phyloP scores from a whole-genome alignment of 805 yeast genomes.

The Myxozyma nipponensis region DNA sequence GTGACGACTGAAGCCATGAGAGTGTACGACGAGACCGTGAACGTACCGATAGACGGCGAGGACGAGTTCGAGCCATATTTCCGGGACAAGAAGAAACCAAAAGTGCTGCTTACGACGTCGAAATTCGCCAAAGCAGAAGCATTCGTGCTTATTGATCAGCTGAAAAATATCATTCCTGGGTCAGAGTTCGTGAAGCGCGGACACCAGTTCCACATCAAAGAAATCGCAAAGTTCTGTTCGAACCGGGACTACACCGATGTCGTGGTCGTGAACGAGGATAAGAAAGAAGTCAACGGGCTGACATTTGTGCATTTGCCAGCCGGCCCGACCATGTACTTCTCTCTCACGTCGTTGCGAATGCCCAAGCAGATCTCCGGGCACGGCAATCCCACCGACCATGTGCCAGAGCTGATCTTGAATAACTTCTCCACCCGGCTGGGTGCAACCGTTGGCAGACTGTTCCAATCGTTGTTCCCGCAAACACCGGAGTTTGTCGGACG shows the following conservation, averaged over 20 bases:
- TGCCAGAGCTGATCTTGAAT: constrained; percentile 87
- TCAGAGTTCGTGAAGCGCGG: constrained; percentile 84
- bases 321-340: constrained; percentile 93
- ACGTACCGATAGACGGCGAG: constrained; percentile 42
- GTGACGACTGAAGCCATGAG: constrained; percentile 80
- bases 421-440: constrained; percentile 92
- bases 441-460: constrained; percentile 84
- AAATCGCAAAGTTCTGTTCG: constrained; percentile 76
- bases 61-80: constrained; percentile 59
- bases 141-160: constrained; percentile 81
- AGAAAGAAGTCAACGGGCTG: constrained; percentile 84
- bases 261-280: constrained; percentile 88
- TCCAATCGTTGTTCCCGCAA: constrained; percentile 89
- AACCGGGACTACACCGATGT: constrained; percentile 85
- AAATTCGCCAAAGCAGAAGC: constrained; percentile 82
- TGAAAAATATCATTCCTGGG: constrained; percentile 81
- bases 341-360: constrained; percentile 70
- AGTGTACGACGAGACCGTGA: constrained; percentile 80
- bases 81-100: constrained; percentile 59
- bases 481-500: constrained; percentile 92
- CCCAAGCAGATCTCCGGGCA: constrained; percentile 78
- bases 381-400: constrained; percentile 84
- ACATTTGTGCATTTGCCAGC: constrained; percentile 91
- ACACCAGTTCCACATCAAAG: constrained; percentile 75
- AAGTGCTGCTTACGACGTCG: constrained; percentile 84